Evolutionary conservation across 148 eudicot genomes (phyloP).

Genomic region (Heliamphora exappendiculata): DNA sequence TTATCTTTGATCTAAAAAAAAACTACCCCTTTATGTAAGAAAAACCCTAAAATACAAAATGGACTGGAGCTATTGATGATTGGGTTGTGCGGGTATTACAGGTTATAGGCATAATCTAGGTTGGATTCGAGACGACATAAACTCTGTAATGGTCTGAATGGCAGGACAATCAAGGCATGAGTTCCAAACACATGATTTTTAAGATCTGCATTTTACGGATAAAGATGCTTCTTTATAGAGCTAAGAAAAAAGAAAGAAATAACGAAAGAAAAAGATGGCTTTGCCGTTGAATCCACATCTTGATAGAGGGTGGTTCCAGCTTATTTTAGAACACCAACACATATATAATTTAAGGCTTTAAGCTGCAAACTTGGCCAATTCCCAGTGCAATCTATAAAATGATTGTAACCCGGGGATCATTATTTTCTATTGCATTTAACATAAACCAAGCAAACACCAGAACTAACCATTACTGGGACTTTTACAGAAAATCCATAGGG

Average conservation of each 20-base stretch:
- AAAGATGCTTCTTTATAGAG: not conserved
- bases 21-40: no score
- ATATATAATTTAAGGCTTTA: not conserved
- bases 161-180: no score
- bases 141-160: no score
- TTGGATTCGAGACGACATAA: no score
- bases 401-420: conserved; percentile 10
- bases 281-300: not conserved
- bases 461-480: not conserved
- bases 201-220: not conserved
- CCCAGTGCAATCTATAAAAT: conserved; percentile 26
- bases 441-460: conserved; percentile 3
- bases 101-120: no score
- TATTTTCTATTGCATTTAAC: not conserved
- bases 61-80: no score
- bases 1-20: no score
- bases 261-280: not conserved
- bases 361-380: conserved; percentile 5
- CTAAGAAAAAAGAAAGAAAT: no score
- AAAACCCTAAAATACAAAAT: no score
- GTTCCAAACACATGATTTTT: not conserved
- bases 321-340: not conserved
- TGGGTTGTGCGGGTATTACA: no score
- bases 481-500: no score
- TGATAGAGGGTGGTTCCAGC: conserved; percentile 13